Evolutionary conservation across 2,329 filamentous ascomycete species (phyloP), one percentile per base, ranked within the genome.

Genomic region (Xylaria multiplex): DNA sequence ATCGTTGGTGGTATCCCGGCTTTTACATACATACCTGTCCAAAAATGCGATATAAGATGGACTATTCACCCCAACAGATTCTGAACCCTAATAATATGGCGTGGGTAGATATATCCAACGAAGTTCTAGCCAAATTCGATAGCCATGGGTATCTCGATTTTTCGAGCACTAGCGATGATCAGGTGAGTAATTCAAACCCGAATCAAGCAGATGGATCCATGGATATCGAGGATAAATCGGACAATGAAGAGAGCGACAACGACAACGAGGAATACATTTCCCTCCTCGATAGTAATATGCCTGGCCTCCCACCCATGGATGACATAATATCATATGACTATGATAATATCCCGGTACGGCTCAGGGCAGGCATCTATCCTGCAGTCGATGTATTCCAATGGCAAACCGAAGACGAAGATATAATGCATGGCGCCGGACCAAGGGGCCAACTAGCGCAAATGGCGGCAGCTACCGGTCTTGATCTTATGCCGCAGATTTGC

Each of bases 41-140:
- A 59, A 96, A 96, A 81, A 95, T 96, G 92, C 84, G 85, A 71
- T 96, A 96, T 81, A 96, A 96, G 81, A 90, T 89, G 64, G 90
- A 93, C 74, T 96, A 92, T 76, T 82, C 84, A 11, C 92, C 91
- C 1, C 91, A 93, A 74, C 87, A 90, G 73, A 84, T 96, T 11
- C 83, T 95, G 11, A 90, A 94, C 69, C 90, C 91, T 0, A 86
- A 89, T 67, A 85, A 84, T 0, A 81, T 90, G 68, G 75, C 79
- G 8, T 93, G 91, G 90, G 82, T 89, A 68, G 80, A 81, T 0
- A 76, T 93, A 22, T 84, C 89, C 69, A 79, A 82, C 42, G 79
- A 82, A 2, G 74, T 87, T 1, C 75, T 89, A 53, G 77, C 69
- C n/a, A 75, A 82, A 22, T 80, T 88, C 66, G 86, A 90, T 68